Evolutionary conservation across 2,329 filamentous ascomycete species (phyloP).

Genomic region (Fusarium agapanthi): DNA sequence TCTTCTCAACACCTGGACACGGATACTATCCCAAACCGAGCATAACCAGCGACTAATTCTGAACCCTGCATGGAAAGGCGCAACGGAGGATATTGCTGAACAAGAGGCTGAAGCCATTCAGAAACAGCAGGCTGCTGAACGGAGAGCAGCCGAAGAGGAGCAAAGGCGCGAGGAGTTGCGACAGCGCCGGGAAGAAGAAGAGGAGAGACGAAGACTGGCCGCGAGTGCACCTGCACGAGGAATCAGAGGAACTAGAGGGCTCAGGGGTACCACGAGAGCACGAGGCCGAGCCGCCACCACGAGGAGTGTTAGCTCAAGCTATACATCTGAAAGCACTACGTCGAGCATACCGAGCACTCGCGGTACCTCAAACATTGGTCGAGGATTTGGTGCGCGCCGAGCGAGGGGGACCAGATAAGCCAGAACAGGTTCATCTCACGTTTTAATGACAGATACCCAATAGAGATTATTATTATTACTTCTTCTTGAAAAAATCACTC

Average conservation of each 20-base stretch:
- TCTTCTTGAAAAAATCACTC: constrained; percentile 91
- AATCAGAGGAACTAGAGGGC: constrained; percentile 47
- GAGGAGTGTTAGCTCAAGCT: constrained; percentile 43
- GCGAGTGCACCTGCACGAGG: constrained; percentile 43
- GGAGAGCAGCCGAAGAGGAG: constrained; percentile 80
- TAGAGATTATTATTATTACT: constrained; percentile 42
- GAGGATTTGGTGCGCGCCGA: constrained; percentile 48
- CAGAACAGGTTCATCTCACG: constrained; percentile 3
- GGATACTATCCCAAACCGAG: constrained; percentile 95
- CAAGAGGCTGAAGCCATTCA: constrained; percentile 81
- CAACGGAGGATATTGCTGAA: constrained; percentile 85
- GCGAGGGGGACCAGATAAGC: constrained; percentile 45
- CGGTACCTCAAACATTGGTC: constrained; percentile 48
- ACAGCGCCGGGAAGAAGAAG: constrained; percentile 70
- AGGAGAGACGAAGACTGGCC: constrained; percentile 50
- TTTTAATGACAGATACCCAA: constrained; percentile 45
- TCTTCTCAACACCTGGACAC: constrained; percentile 93
- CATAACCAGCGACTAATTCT: constrained; percentile 94
- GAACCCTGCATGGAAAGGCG: constrained; percentile 88
- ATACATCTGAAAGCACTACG: constrained; percentile 40
- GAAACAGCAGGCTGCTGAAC: constrained; percentile 79
- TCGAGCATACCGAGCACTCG: constrained; percentile 44
- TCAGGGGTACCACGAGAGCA: constrained; percentile 44
- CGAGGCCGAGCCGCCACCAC: constrained; percentile 42
- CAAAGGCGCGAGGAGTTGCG: constrained; percentile 76